Base-by-base conservation (phyloP, 2,329 filamentous ascomycete genomes). In the Aspergillus sp. region DNA sequence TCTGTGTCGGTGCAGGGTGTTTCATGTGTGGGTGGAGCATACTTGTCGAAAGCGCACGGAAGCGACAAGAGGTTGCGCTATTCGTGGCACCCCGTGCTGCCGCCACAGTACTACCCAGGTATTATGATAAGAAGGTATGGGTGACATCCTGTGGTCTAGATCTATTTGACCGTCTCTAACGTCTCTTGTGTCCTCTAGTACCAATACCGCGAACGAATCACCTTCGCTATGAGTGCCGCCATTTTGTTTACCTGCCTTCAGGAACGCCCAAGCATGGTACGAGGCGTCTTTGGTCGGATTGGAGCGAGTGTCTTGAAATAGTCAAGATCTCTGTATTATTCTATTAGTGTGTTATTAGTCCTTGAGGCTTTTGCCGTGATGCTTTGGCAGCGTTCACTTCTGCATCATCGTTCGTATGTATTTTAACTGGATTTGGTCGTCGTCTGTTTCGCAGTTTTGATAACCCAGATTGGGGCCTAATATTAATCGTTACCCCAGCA, bases 21-120 rank as follows among this genome's bases (percentile, higher is more conserved):
- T 69, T 84, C 49, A 74, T 90, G 40, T 95, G 90, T 65, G 90
- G 90, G 2, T 90, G 87, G 86, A 92, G 89, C 71, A 84, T 94
- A 43, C 75, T 95, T 43, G 72, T 90, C 33, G 90, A 95, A 77
- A 82, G 69, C 64, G 61, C 79, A 4, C 76, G 77, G 43, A 81
- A 88, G 56, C 78, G 87, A 51, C 85, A 87, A 63, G 90, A 95
- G 65, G 81, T 95, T 65, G 83, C 86, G 8, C 78, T 94, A 36
- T 95, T 95, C 67, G 89, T 94, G 41, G 84, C 88, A 17, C 90
- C 90, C 0, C 79, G 89, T 56, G 90, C 90, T 13, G 76, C 89
- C 56, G 88, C 87, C 8, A 89, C 87, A 0, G 68, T 92, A 55
- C 72, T 95, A 14, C 90, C 90, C 6, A 76, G 90, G 54, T 77